Evolutionary conservation across 345 rosid species (phyloP).

Genomic region (Theobroma cacao): DNA sequence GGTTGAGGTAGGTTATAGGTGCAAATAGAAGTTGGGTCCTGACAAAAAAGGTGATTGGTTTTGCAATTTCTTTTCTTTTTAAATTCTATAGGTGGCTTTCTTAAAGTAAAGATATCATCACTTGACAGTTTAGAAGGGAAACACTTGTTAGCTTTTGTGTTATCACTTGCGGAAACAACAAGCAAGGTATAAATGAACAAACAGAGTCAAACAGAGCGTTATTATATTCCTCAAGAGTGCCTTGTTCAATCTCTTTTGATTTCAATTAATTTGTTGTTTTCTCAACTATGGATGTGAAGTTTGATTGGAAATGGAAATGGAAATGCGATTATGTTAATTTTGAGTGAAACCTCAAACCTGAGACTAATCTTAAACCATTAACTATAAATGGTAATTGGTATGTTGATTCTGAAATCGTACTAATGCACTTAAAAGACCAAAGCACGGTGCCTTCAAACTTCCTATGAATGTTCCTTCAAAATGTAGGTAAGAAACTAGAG

Average conservation of each 20-base stretch:
- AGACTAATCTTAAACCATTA: not conserved
- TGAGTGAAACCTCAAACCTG: not conserved
- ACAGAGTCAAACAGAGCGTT: not conserved
- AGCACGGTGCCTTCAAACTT: not conserved
- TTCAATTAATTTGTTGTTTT: not conserved
- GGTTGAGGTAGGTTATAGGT: constrained; percentile 30
- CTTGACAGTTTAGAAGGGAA: not conserved
- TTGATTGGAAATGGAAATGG: not conserved
- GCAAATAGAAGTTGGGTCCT: constrained; percentile 7
- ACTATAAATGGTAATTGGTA: not conserved
- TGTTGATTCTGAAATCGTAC: too few relatives aligned
- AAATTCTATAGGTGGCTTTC: not conserved
- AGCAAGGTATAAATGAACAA: not conserved
- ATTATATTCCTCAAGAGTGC: not conserved
- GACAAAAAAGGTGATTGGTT: not conserved
- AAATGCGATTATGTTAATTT: not conserved
- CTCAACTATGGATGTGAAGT: not conserved
- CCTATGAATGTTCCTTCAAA: not conserved
- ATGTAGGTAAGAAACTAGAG: not conserved
- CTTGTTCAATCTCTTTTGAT: not conserved
- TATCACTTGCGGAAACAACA: not conserved
- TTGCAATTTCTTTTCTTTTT: not conserved
- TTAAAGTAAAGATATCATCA: not conserved
- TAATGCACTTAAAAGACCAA: not conserved
- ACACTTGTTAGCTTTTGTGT: not conserved